Percentiles rank a stretch among this genome's conserved stretches.
These are phyloP conservation scores for Dactylellina sp. DNA, from an alignment of 2,329 filamentous ascomycete genomes.

Conservation along the genomic window DNA sequence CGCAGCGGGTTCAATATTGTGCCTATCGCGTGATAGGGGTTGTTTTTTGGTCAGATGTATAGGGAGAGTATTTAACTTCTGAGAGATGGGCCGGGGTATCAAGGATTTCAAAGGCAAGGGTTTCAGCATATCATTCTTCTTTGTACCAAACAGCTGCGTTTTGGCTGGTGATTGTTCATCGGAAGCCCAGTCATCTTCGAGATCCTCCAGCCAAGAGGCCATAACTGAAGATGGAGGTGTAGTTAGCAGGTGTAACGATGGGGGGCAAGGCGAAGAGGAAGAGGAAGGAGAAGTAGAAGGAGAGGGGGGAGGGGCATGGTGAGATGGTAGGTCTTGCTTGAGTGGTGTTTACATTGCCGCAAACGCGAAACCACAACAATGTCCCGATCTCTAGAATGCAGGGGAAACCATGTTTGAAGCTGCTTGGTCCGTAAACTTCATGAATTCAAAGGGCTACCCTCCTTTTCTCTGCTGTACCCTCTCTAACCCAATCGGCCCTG, in stretches of 20 bases:
- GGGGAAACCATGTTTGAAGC: too few relatives aligned
- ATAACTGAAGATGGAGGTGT: not conserved
- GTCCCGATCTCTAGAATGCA: too few relatives aligned
- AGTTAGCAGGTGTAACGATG: not conserved
- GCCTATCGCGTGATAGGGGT: not conserved
- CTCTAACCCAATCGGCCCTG: too few relatives aligned
- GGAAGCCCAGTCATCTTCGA: slow-evolving; percentile 48
- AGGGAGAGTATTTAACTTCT: slow-evolving; percentile 10
- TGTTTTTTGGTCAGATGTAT: not conserved
- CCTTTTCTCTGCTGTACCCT: too few relatives aligned
- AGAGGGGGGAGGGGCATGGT: not conserved
- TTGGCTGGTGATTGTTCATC: slow-evolving; percentile 18
- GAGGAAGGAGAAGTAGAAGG: not conserved
- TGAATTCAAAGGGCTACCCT: too few relatives aligned
- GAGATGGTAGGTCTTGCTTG: not conserved
- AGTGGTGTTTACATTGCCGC: not conserved
- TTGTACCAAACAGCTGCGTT: not conserved
- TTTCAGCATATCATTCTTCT: slow-evolving; percentile 12
- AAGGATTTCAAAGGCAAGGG: slow-evolving; percentile 21
- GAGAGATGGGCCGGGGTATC: slow-evolving; percentile 42
- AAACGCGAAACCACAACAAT: not conserved
- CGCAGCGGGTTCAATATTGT: not conserved
- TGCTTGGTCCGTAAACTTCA: too few relatives aligned
- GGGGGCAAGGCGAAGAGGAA: not conserved
- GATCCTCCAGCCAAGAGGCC: slow-evolving; percentile 43